phyloP scores from a whole-genome alignment of 257 asterid species.

The Primulina eburnea region DNA sequence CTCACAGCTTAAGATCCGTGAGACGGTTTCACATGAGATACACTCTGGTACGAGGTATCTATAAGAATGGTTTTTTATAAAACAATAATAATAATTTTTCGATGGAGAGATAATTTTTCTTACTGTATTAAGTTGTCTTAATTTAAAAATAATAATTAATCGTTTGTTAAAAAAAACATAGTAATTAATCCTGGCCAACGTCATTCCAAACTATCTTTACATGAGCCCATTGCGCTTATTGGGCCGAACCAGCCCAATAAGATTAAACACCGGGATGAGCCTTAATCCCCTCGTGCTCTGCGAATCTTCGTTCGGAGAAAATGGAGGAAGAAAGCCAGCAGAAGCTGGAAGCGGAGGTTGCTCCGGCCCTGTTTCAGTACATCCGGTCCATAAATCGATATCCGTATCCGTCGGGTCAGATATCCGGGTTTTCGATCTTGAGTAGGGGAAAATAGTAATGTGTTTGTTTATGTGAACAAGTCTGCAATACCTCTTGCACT shows the following conservation, averaged over 20 bases:
- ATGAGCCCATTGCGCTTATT: not conserved
- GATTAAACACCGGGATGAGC: slow-evolving; percentile 21
- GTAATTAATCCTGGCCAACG: not conserved
- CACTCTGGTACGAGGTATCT: no score
- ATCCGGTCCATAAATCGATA: slow-evolving; percentile 55
- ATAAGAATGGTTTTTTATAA: no score
- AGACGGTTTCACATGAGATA: no score
- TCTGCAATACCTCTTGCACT: no score
- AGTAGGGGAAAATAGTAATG: no score
- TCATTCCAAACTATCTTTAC: not conserved
- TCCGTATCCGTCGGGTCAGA: slow-evolving; percentile 67
- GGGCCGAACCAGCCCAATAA: slow-evolving; percentile 12
- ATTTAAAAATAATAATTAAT: no score
- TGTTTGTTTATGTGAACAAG: no score
- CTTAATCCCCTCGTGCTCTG: slow-evolving; percentile 27
- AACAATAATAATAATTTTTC: no score
- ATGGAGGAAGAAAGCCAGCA: slow-evolving; percentile 71
- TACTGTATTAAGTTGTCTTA: no score
- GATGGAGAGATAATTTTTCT: no score
- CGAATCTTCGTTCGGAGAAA: slow-evolving; percentile 22
- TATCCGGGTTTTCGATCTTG: slow-evolving; percentile 71
- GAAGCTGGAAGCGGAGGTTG: slow-evolving; percentile 68
- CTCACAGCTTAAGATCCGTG: no score
- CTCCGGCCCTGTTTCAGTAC: slow-evolving; percentile 82
- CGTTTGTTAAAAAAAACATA: no score